These are phyloP conservation scores for Tricholoma saponaceum DNA, from an alignment of 768 basidiomycete species.

Conservation along the genomic window DNA sequence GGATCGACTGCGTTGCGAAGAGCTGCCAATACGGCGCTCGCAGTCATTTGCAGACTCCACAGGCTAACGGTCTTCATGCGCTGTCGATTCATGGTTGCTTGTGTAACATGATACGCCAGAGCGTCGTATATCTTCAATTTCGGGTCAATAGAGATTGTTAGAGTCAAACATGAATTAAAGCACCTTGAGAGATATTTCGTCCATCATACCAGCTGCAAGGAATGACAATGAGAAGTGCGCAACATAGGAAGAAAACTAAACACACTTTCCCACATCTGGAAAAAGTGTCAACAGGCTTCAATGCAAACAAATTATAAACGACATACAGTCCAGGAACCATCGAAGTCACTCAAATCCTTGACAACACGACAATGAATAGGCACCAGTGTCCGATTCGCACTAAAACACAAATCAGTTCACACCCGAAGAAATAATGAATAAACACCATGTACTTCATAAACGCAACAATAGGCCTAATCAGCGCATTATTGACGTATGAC, in stretches of 20 bases:
- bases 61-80: conserved; percentile 87
- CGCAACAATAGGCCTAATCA: conserved; percentile 93
- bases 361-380: conserved; percentile 91
- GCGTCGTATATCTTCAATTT: conserved; percentile 77
- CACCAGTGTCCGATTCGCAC: conserved; percentile 89
- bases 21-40: conserved; percentile 77
- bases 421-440: not conserved
- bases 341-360: conserved; percentile 82
- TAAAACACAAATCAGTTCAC: conserved; percentile 25
- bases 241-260: not conserved
- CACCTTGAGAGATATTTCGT: conserved; percentile 84
- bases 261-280: conserved; percentile 91
- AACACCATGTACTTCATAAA: conserved; percentile 84
- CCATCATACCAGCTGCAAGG: conserved; percentile 82
- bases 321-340: conserved; percentile 94
- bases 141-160: not conserved
- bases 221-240: conserved; percentile 12
- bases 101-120: conserved; percentile 90
- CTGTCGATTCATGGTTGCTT: conserved; percentile 79
- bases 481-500: conserved; percentile 87
- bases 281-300: conserved; percentile 11
- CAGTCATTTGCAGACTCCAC: conserved; percentile 95
- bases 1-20: conserved; percentile 78
- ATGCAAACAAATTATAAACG: conserved; percentile 2
- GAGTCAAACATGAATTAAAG: conserved; percentile 8